These are phyloP conservation scores for Stephanodiscus triporus DNA, from an alignment of 108 stramenopile species.

Conservation along the genomic window DNA sequence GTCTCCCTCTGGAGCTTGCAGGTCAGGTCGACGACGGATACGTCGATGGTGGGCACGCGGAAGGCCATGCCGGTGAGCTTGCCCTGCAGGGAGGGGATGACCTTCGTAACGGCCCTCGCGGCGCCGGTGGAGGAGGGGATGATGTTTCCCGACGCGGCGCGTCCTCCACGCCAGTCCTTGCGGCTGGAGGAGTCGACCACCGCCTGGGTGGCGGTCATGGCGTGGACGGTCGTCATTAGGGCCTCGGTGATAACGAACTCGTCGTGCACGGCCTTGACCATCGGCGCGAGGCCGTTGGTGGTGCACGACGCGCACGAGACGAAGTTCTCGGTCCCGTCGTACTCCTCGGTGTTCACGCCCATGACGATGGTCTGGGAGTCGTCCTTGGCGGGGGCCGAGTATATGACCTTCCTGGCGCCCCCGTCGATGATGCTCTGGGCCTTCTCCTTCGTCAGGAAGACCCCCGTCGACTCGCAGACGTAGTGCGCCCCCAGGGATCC, in stretches of 20 bases:
- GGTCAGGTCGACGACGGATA: conserved; percentile 98
- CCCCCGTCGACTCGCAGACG: conserved; percentile 99
- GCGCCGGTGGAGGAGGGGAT: conserved; percentile 99
- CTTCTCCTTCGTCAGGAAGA: conserved; percentile 96
- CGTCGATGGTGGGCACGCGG: conserved; percentile 98
- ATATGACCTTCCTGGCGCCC: conserved; percentile 99
- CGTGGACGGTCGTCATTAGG: conserved; percentile 99
- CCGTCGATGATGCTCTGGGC: conserved; percentile 93
- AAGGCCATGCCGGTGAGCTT: conserved; percentile 99
- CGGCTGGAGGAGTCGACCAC: conserved; percentile 98
- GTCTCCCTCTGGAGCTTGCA: conserved; percentile 80
- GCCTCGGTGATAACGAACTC: conserved; percentile 96
- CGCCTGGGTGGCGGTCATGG: conserved; percentile 99
- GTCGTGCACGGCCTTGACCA: conserved; percentile 98
- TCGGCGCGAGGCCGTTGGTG: conserved; percentile 98
- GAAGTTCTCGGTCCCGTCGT: conserved; percentile 92
- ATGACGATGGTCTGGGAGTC: conserved; percentile 98
- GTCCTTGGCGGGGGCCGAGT: conserved; percentile 99
- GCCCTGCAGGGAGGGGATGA: conserved; percentile 95
- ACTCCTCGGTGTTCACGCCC: conserved; percentile 96
- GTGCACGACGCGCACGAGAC: conserved; percentile 99
- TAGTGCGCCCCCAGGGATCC: conserved; percentile 94
- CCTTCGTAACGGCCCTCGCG: conserved; percentile 99
- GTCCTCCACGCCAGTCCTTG: conserved; percentile 99
- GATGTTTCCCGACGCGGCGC: conserved; percentile 99